These are phyloP conservation scores for Beauveria bassiana DNA, from an alignment of 2,329 filamentous ascomycete genomes.

Conservation along the genomic window DNA sequence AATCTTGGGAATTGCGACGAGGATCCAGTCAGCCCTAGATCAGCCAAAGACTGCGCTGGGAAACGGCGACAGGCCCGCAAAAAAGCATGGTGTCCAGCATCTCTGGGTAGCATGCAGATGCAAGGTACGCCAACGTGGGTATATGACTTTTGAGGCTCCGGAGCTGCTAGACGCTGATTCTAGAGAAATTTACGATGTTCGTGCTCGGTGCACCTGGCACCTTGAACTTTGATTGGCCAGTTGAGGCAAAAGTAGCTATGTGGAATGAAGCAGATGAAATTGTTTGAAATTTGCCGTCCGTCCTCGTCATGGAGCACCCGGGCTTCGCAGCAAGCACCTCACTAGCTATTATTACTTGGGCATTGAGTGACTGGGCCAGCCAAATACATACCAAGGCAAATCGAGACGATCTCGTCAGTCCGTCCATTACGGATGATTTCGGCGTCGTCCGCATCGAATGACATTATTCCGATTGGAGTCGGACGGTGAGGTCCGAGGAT, in stretches of 20 bases:
- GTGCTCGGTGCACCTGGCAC: conserved; percentile 89
- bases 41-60: conserved; percentile 91
- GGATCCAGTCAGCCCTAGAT: conserved; percentile 90
- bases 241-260: conserved; percentile 71
- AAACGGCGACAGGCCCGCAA: conserved; percentile 84
- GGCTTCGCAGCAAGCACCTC: too few relatives aligned
- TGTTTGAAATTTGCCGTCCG: conserved; percentile 61
- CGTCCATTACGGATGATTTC: neutral
- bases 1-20: conserved; percentile 90
- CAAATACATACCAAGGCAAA: neutral
- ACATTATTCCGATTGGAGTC: neutral
- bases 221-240: conserved; percentile 58
- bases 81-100: conserved; percentile 60
- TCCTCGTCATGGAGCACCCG: conserved; percentile 38
- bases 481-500: conserved; percentile 16
- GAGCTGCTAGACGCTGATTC: conserved; percentile 84
- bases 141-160: conserved; percentile 92
- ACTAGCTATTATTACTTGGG: conserved; percentile 71
- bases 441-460: neutral
- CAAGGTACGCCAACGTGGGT: conserved; percentile 81
- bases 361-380: conserved; percentile 46
- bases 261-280: conserved; percentile 73
- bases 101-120: conserved; percentile 91
- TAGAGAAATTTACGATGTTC: conserved; percentile 91
- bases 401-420: neutral